Conservation (phyloP, 2,329 filamentous ascomycete genomes). For the Colletotrichum kahawae region DNA sequence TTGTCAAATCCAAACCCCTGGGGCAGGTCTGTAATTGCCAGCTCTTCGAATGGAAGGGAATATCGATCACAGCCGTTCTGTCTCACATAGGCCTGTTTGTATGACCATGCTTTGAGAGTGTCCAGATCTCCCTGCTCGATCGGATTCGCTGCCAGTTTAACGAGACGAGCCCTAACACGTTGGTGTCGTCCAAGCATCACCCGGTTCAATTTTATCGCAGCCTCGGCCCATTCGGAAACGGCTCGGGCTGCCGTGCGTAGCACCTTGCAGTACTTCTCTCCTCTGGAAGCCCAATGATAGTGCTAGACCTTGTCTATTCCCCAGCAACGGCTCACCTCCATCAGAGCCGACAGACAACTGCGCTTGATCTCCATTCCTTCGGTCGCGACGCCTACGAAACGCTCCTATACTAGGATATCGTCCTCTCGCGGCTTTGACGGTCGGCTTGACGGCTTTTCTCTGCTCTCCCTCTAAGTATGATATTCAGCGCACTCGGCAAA, state of each 20-base stretch:
- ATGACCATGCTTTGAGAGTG: too few species aligned
- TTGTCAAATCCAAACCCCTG: too few species aligned
- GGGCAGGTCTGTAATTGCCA: too few species aligned
- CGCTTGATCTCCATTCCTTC: background rate
- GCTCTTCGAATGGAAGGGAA: too few species aligned
- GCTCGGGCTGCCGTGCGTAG: background rate
- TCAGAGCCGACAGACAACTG: background rate
- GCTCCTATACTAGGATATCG: background rate
- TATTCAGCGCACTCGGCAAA: background rate
- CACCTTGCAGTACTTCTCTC: conserved; percentile 17
- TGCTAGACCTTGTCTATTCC: conserved; percentile 7
- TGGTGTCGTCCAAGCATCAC: background rate
- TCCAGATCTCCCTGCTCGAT: background rate
- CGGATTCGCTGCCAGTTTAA: background rate
- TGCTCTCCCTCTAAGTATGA: background rate
- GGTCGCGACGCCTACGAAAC: background rate
- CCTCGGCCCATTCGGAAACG: background rate
- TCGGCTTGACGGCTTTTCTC: background rate
- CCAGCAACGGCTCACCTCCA: background rate
- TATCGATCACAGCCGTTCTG: too few species aligned
- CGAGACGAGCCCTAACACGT: background rate
- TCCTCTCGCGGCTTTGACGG: background rate
- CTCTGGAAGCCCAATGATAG: conserved; percentile 13
- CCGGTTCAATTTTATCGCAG: background rate
- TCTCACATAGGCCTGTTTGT: too few species aligned